Base-by-base conservation (phyloP, 108 stramenopile genomes). In the Cylindrotheca fusiformis region DNA sequence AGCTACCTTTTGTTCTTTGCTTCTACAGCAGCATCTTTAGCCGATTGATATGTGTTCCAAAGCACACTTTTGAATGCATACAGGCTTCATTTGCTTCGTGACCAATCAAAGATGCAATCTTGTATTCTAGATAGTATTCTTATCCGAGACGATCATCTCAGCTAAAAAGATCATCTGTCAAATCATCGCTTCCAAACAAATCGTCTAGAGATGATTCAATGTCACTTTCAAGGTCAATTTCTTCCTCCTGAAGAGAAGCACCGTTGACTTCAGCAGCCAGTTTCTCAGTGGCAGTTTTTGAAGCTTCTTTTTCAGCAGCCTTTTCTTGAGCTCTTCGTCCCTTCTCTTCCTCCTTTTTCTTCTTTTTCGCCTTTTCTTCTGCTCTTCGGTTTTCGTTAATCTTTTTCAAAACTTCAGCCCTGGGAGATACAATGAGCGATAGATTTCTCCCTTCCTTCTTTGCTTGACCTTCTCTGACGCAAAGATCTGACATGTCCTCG, bases 361-460 rank as follows among this genome's bases (percentile, higher is more conserved):
- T 76, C 71, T 84, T 88, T 83, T 84, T 86, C 32, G 73, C 84
- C 63, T 80, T 83, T 27, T 94, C 93, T 36, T 63, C 74, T 27
- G 63, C 55, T 52, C 84, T 70, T 55, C 89, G 86, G 20, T 80
- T 71, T 25, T 89, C 90, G 53, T 77, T 85, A 6, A 88, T 66
- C 1, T 79, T 72, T 78, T 94, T 94, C 26, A 90, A 60, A 52
- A 90, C 87, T 68, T 94, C 93, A 8, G 84, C 51, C 30, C 77
- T 74, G 2, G 89, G 89, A 20, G 74, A 71, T n/a, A 95, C 55
- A 56, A 95, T 87, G 14, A 81, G 56, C 1, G 85, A 73, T 19
- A 95, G 31, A 52, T 65, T 82, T 49, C 84, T 58, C 58, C 93
- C 93, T 68, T 91, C 88, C 48, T 79, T 72, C 30, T 84, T 83